A percentile compares a stretch with the other conserved stretches of the same genome.
Evolutionary conservation across 257 asterid species (phyloP).

Genomic region (Echium plantagineum): DNA sequence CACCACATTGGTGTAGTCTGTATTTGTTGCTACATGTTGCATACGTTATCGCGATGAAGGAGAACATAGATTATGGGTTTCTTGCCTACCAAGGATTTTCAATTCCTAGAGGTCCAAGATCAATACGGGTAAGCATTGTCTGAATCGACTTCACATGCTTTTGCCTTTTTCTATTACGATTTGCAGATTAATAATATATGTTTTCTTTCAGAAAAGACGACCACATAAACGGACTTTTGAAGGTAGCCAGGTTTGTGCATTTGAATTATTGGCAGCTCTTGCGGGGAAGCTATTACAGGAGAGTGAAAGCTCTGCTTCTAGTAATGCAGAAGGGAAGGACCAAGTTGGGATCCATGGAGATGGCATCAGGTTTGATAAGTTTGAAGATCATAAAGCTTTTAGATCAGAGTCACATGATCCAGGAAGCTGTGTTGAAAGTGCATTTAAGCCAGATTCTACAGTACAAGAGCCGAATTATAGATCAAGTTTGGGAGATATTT

Average conservation of each 20-base stretch:
- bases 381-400: slow-evolving; percentile 24
- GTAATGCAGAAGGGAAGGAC: slow-evolving; percentile 35
- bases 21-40: slow-evolving; percentile 34
- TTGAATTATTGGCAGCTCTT: slow-evolving; percentile 71
- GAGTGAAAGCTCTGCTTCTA: slow-evolving; percentile 60
- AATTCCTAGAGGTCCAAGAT: slow-evolving; percentile 72
- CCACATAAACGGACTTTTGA: slow-evolving; percentile 27
- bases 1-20: background rate
- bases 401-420: slow-evolving; percentile 40
- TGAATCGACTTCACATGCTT: background rate
- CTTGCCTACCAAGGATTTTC: slow-evolving; percentile 33
- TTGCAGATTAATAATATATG: slow-evolving; percentile 1
- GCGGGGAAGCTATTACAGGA: slow-evolving; percentile 64
- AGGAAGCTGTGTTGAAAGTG: slow-evolving; percentile 64
- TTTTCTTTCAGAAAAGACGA: slow-evolving; percentile 36
- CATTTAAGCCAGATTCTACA: slow-evolving; percentile 25
- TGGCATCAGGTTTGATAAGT: slow-evolving; percentile 18
- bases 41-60: slow-evolving; percentile 51
- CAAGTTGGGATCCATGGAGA: slow-evolving; percentile 12
- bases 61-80: slow-evolving; percentile 37
- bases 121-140: slow-evolving; percentile 39
- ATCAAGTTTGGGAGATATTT: slow-evolving; percentile 17
- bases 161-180: background rate
- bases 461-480: slow-evolving; percentile 26
- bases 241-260: slow-evolving; percentile 47